phyloP scores from a whole-genome alignment of 2,329 filamentous ascomycete genomes.

The Rachicladosporium sp. region DNA sequence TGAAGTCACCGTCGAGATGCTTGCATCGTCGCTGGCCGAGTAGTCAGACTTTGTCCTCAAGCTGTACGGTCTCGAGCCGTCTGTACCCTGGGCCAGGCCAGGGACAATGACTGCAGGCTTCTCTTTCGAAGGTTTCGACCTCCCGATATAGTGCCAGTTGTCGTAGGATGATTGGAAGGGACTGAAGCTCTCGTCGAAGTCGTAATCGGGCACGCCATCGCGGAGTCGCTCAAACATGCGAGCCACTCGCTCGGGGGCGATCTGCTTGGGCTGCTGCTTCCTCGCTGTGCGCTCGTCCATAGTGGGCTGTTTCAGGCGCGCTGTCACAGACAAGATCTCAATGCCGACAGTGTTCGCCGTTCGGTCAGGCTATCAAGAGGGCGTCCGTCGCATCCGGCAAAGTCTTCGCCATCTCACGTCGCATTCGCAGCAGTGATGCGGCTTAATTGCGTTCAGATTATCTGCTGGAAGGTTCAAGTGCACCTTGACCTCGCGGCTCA shows the following conservation, averaged over 20 bases:
- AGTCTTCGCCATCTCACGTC: too few species aligned
- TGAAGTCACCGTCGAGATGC: neutral
- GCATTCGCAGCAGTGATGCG: too few species aligned
- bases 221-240: slow-evolving; percentile 23
- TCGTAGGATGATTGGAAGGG: slow-evolving; percentile 56
- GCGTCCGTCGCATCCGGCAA: too few species aligned
- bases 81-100: too few species aligned
- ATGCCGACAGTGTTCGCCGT: too few species aligned
- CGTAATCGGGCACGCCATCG: slow-evolving; percentile 22
- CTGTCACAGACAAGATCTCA: too few species aligned
- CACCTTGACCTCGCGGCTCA: too few species aligned
- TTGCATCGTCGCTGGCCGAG: slow-evolving; percentile 13
- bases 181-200: slow-evolving; percentile 25
- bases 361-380: too few species aligned
- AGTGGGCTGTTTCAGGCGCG: neutral
- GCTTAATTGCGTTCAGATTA: too few species aligned
- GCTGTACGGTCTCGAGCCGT: slow-evolving; percentile 12
- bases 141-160: slow-evolving; percentile 56
- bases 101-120: too few species aligned
- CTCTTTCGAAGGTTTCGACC: slow-evolving; percentile 4
- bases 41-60: slow-evolving; percentile 17
- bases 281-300: slow-evolving; percentile 5
- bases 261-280: slow-evolving; percentile 4
- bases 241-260: slow-evolving; percentile 6
- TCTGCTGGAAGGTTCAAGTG: too few species aligned